A percentile compares a stretch with the other conserved stretches of the same genome.
Conservation (phyloP, 192 early-diverging fungal species). For the Chytriomyces hyalinus region DNA sequence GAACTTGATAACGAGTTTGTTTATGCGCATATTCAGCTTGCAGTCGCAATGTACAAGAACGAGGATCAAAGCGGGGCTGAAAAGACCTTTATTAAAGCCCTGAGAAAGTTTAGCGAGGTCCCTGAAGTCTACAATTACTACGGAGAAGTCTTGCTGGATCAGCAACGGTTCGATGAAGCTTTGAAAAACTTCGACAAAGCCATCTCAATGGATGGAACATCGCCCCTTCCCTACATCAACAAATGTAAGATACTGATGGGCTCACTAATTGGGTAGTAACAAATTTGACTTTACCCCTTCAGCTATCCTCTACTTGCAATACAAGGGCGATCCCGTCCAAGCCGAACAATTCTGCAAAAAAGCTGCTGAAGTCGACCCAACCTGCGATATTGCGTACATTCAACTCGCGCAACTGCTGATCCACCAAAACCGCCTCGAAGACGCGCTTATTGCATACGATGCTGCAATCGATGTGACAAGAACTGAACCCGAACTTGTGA, state of each 20-base stretch:
- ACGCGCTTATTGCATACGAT: constrained; percentile 83
- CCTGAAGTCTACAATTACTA: constrained; percentile 97
- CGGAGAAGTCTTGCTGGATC: constrained; percentile 91
- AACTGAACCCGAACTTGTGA: constrained; percentile 89
- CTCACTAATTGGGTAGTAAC: constrained; percentile 5
- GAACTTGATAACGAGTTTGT: constrained; percentile 81
- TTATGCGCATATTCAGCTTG: constrained; percentile 93
- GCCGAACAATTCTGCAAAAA: constrained; percentile 78
- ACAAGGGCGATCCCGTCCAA: constrained; percentile 69
- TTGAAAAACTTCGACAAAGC: constrained; percentile 88
- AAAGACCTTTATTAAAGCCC: constrained; percentile 79
- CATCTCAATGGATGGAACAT: constrained; percentile 74
- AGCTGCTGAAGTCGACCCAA: constrained; percentile 90
- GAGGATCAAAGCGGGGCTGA: constrained; percentile 77
- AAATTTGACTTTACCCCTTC: neutral
- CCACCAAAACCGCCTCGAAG: constrained; percentile 77
- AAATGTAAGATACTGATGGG: constrained; percentile 64
- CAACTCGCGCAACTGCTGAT: constrained; percentile 71
- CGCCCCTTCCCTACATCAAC: constrained; percentile 98
- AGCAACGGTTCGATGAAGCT: constrained; percentile 81
- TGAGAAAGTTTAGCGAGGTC: constrained; percentile 75
- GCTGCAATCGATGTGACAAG: constrained; percentile 77
- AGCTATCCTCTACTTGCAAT: constrained; percentile 73
- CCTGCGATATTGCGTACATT: constrained; percentile 93
- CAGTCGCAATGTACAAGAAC: constrained; percentile 86